Evolutionary conservation across 192 early-diverging fungal species (phyloP).

Genomic region (Chytriomyces sp.): DNA sequence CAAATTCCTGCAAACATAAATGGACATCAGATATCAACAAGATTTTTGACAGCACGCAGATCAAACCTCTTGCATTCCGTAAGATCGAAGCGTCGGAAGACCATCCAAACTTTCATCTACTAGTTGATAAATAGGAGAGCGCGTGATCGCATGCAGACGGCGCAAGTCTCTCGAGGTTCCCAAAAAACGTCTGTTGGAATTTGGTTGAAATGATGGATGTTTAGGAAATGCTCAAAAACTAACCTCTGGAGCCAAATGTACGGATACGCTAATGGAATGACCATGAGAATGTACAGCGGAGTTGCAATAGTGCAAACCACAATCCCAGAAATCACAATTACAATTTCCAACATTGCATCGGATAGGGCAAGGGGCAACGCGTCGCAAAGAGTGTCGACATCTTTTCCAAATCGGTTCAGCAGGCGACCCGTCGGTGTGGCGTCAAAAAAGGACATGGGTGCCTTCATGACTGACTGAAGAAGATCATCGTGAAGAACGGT

Average conservation of each 20-base stretch:
- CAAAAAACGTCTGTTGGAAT: slow-evolving; percentile 58
- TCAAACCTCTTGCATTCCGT: slow-evolving; percentile 62
- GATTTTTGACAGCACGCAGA: neutral
- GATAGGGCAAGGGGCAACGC: slow-evolving; percentile 20
- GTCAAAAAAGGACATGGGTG: slow-evolving; percentile 88
- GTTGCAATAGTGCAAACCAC: slow-evolving; percentile 30
- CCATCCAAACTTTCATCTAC: slow-evolving; percentile 75
- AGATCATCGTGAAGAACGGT: slow-evolving; percentile 22
- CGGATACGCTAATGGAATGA: slow-evolving; percentile 14
- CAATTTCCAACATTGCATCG: slow-evolving; percentile 25
- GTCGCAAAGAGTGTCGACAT: slow-evolving; percentile 35
- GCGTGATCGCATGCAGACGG: slow-evolving; percentile 77
- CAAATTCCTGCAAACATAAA: slow-evolving; percentile 59
- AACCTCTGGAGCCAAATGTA: slow-evolving; percentile 34
- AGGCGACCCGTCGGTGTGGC: slow-evolving; percentile 87
- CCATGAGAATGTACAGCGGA: slow-evolving; percentile 16
- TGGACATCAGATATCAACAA: neutral
- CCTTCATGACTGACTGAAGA: slow-evolving; percentile 38
- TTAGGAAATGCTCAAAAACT: neutral
- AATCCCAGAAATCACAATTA: slow-evolving; percentile 20
- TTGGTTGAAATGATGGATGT: neutral
- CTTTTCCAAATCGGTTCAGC: slow-evolving; percentile 48
- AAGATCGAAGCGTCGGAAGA: slow-evolving; percentile 83
- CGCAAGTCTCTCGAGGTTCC: slow-evolving; percentile 84
- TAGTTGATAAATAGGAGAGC: slow-evolving; percentile 74